A percentile compares a stretch with the other conserved stretches of the same genome.
These are phyloP conservation scores for Tricholomella constricta DNA, from an alignment of 768 basidiomycete genomes.

Conservation along the genomic window DNA sequence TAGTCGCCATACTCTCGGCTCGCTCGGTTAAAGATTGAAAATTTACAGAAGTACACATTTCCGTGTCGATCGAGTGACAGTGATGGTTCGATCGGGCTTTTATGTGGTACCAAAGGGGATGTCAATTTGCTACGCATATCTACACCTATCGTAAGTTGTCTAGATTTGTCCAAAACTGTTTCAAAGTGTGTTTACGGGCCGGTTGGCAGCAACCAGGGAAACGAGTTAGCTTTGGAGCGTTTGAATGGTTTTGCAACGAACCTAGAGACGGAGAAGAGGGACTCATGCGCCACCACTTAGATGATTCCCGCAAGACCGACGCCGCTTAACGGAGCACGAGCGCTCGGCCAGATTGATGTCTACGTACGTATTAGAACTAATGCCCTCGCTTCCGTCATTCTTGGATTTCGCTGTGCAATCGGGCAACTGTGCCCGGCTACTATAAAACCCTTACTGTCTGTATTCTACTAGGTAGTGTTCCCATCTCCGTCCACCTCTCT, in stretches of 20 bases:
- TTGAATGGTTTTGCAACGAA: background rate
- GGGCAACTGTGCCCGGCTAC: slow-evolving; percentile 4
- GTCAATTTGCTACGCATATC: background rate
- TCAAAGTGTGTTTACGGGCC: background rate
- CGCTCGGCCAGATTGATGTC: slow-evolving; percentile 2
- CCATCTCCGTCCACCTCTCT: slow-evolving; percentile 11
- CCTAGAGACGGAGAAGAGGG: background rate
- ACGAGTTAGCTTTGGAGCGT: too few species aligned
- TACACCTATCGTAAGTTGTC: background rate
- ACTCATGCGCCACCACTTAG: slow-evolving; percentile 12
- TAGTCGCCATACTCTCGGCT: background rate
- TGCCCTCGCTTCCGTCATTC: slow-evolving; percentile 16
- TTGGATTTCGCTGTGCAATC: background rate
- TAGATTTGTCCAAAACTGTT: background rate
- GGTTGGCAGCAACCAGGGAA: too few species aligned
- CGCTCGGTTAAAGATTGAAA: background rate
- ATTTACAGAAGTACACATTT: background rate
- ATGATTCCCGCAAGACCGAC: background rate
- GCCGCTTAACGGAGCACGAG: background rate
- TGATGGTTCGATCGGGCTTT: background rate
- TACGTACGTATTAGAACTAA: slow-evolving; percentile 16
- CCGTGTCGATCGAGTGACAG: background rate
- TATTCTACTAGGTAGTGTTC: slow-evolving; percentile 10
- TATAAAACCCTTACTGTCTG: slow-evolving; percentile 8
- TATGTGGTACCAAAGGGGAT: background rate